Percentiles rank a stretch among this genome's conserved stretches.
Conservation (phyloP, 2,329 filamentous ascomycete genomes). For the Phyllachora maydis region DNA sequence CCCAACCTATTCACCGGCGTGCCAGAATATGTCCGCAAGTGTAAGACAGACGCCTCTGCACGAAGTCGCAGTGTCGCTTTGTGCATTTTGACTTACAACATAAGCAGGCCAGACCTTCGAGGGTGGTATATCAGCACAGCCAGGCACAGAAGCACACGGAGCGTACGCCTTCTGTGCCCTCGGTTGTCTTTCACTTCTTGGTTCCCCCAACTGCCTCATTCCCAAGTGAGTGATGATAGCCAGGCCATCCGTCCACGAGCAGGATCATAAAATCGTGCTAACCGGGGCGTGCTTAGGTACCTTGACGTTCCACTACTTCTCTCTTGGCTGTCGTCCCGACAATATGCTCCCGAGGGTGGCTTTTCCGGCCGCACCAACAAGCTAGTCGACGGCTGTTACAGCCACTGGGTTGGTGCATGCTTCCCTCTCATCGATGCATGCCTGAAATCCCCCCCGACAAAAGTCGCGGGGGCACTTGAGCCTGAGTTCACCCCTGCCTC, state of each 20-base stretch:
- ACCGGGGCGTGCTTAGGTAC: constrained; percentile 26
- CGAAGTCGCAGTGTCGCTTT: no score
- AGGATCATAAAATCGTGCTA: no score
- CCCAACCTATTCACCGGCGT: constrained; percentile 50
- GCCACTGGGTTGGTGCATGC: constrained; percentile 90
- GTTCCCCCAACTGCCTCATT: constrained; percentile 55
- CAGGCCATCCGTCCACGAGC: constrained; percentile 6
- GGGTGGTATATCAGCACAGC: constrained; percentile 74
- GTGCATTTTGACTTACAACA: constrained; percentile 3
- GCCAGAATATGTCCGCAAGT: constrained; percentile 60
- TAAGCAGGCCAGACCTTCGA: constrained; percentile 72
- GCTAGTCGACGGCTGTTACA: constrained; percentile 94
- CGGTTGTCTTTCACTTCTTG: constrained; percentile 72
- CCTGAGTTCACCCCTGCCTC: constrained; percentile 11
- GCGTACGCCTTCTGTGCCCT: constrained; percentile 92
- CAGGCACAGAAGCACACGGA: constrained; percentile 80
- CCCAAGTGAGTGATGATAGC: constrained; percentile 31
- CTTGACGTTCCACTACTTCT: constrained; percentile 60
- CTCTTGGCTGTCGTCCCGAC: constrained; percentile 74
- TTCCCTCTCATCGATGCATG: constrained; percentile 73
- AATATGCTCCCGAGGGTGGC: constrained; percentile 80
- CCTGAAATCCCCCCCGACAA: constrained; percentile 6
- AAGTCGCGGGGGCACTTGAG: no score
- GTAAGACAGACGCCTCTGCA: no score
- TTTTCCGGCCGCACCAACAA: constrained; percentile 94